Percentiles rank a stretch among this genome's conserved stretches.
phyloP scores from a whole-genome alignment of 768 basidiomycete species.

The Suillus paluster region DNA sequence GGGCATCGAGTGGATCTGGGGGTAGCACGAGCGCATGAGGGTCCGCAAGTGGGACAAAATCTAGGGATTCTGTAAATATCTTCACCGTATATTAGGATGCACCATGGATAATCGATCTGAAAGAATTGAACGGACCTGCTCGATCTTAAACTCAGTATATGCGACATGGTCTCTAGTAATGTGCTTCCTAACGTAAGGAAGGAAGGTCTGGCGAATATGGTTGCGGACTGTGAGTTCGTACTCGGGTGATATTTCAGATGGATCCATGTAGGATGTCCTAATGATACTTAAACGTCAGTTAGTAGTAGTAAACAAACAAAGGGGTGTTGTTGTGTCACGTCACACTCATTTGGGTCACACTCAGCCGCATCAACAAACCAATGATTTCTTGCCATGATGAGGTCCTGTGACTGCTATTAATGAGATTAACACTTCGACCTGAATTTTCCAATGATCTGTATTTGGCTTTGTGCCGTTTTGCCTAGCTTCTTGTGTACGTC shows the following conservation, averaged over 20 bases:
- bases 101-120: background rate
- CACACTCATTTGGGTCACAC: background rate
- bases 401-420: too few relatives aligned
- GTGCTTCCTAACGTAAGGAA: constrained; percentile 57
- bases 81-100: constrained; percentile 15
- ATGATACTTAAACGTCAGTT: constrained; percentile 1
- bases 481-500: too few relatives aligned
- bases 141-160: constrained; percentile 54
- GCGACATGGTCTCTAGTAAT: constrained; percentile 58
- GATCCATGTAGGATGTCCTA: constrained; percentile 28
- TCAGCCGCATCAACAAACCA: too few relatives aligned
- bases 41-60: constrained; percentile 51
- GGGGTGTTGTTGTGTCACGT: background rate
- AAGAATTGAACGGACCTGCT: constrained; percentile 40
- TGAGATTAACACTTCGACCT: too few relatives aligned
- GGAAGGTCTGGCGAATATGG: constrained; percentile 59
- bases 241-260: background rate
- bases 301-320: background rate
- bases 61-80: constrained; percentile 48
- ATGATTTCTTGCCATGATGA: too few relatives aligned
- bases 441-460: background rate
- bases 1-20: constrained; percentile 56
- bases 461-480: background rate
- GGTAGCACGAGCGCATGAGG: constrained; percentile 55
- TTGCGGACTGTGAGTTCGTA: constrained; percentile 32